Conservation (phyloP, 768 basidiomycete species). For the Rhizopogon rudus region DNA sequence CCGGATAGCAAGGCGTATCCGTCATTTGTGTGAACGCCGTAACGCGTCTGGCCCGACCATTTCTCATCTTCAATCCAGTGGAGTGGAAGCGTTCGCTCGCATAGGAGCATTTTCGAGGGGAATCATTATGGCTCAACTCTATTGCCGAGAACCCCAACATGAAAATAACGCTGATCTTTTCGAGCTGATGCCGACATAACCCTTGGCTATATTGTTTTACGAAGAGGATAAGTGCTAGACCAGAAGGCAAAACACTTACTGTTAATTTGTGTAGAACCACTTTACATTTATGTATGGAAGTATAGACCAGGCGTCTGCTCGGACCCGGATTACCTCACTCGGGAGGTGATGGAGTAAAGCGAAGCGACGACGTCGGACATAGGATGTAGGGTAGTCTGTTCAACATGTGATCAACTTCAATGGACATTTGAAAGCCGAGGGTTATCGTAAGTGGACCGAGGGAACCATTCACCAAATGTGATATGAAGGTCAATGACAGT, state of each 20-base stretch:
- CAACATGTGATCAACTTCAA: not conserved
- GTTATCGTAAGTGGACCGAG: not conserved
- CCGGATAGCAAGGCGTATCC: too few species aligned
- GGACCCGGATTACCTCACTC: not conserved
- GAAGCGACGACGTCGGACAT: not conserved
- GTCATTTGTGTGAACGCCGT: not conserved
- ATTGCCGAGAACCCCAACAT: not conserved
- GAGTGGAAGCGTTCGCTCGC: not conserved
- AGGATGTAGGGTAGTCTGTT: not conserved
- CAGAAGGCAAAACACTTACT: not conserved
- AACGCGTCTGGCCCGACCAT: not conserved
- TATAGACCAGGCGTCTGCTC: not conserved
- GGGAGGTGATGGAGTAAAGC: not conserved
- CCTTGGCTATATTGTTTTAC: not conserved
- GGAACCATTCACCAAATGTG: not conserved
- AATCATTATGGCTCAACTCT: not conserved
- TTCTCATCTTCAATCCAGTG: not conserved
- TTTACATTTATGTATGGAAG: too few species aligned
- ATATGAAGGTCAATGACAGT: not conserved
- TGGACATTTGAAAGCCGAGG: not conserved
- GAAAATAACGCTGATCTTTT: too few species aligned
- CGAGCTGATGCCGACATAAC: too few species aligned
- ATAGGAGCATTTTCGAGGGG: not conserved
- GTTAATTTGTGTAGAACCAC: not conserved
- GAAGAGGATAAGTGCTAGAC: not conserved